Evolutionary conservation across 805 yeast genomes (phyloP).

Genomic region (Nakazawaea wyomingensis): DNA sequence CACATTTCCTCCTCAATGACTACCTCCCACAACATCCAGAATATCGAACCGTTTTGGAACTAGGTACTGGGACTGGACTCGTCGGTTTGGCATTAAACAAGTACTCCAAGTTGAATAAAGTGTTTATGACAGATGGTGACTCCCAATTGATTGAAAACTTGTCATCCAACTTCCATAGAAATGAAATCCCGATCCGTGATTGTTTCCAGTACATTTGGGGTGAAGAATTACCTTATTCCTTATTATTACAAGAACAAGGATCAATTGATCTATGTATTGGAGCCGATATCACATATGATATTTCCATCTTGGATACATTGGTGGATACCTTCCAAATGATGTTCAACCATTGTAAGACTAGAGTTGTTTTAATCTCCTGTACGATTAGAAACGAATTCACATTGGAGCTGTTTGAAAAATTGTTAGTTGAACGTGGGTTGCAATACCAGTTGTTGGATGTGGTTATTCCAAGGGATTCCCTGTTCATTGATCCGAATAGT

Average conservation of each 20-base stretch:
- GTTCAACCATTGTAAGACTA: constrained; percentile 16
- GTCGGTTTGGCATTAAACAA: constrained; percentile 48
- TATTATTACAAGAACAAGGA: no score
- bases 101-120: constrained; percentile 16
- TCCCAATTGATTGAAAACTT: constrained; percentile 45
- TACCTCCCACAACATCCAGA: constrained; percentile 2
- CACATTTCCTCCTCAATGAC: constrained; percentile 39
- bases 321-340: constrained; percentile 42
- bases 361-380: constrained; percentile 47
- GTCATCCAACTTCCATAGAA: constrained; percentile 32
- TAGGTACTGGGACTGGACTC: constrained; percentile 90
- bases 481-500: constrained; percentile 3
- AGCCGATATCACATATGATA: constrained; percentile 87
- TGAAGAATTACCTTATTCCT: constrained; percentile 39
- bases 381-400: constrained; percentile 66
- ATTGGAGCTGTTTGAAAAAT: constrained; percentile 34
- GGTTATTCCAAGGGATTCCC: no score
- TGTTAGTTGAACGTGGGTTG: constrained; percentile 19
- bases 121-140: constrained; percentile 67
- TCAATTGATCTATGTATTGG: constrained; percentile 55
- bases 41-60: constrained; percentile 47
- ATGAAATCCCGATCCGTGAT: not conserved
- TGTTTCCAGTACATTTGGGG: constrained; percentile 51
- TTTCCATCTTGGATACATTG: constrained; percentile 49
- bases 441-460: not conserved